Evolutionary conservation across 2,329 filamentous ascomycete species (phyloP), one percentile per base, ranked within the genome.

Genomic region (Chaetomiaceae sp.): DNA sequence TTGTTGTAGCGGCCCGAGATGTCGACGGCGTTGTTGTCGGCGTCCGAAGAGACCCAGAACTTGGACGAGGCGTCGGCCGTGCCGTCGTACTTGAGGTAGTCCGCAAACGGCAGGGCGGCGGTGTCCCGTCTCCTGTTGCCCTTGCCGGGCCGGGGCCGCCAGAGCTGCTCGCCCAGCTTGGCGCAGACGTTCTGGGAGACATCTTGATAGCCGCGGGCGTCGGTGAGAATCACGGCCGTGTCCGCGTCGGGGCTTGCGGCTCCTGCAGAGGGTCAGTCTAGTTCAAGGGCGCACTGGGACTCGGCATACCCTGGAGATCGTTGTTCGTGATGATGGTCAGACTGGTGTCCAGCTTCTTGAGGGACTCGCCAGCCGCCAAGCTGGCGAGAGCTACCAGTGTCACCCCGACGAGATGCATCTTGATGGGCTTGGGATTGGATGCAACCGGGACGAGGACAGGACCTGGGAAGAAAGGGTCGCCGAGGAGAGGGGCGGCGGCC

Each of bases 131-230:
- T 48, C 23, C 23, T 15, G 33, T 23, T 19, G 29, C 31, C 31
- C 20, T 31, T 33, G 12, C 15, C 7, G 15, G 39, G 12, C 39
- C 19, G 17, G 8, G 51, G 49, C 31, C 27, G 22, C 71, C 72
- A 75, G 3, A 74, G 63, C 22, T 67, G 53, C 60, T 75, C 73
- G n/a, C 71, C 68, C n/a, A 74, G 59, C 1, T 65, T 67, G 25
- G 63, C 53, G 34, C 72, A 74, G 7, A 57, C 51, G 33, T n/a
- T 62, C 64, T 12, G 59, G 53, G 7, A 56, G 54, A 8, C 71
- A 42, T 67, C 62, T 5, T 54, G 37, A 14, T 65, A 63, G 2
- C 68, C 56, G 9, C 61, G 58, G 20, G 31, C 59, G 34, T 68
- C 64, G 6, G 74, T 61, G 9, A 74, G 56, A 22, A 75, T 64